phyloP scores from a whole-genome alignment of 2,329 filamentous ascomycete species.

The Colletotrichum sp. region DNA sequence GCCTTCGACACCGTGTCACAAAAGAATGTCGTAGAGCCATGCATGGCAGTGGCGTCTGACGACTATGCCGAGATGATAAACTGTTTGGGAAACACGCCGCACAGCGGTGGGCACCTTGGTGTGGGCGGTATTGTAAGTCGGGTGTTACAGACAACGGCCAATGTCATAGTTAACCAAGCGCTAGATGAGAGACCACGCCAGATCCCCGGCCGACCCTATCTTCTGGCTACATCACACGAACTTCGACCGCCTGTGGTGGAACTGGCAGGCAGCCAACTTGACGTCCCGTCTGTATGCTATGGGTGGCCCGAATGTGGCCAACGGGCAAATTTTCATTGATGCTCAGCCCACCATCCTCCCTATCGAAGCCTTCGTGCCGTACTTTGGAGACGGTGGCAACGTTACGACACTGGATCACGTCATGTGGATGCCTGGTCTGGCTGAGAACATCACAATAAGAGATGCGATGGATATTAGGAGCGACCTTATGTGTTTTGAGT shows the following conservation, averaged over 20 bases:
- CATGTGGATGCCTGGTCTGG: background rate
- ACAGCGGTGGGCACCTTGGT: background rate
- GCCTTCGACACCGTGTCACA: background rate
- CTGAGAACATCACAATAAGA: background rate
- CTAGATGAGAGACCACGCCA: background rate
- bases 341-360: background rate
- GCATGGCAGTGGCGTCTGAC: background rate
- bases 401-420: background rate
- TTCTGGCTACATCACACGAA: background rate
- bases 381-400: background rate
- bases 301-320: background rate
- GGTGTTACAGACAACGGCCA: accelerated
- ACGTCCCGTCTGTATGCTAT: background rate
- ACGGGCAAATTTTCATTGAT: background rate
- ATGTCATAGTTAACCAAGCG: background rate
- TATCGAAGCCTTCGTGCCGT: background rate
- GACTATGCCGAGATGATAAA: background rate
- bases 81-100: background rate
- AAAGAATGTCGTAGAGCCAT: background rate
- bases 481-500: background rate
- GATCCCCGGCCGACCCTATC: background rate
- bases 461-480: background rate
- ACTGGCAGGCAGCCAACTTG: conserved; percentile 10
- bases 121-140: background rate
- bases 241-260: background rate